phyloP scores from a whole-genome alignment of 495 filamentous ascomycete species.

The Penicillium cataractarum region DNA sequence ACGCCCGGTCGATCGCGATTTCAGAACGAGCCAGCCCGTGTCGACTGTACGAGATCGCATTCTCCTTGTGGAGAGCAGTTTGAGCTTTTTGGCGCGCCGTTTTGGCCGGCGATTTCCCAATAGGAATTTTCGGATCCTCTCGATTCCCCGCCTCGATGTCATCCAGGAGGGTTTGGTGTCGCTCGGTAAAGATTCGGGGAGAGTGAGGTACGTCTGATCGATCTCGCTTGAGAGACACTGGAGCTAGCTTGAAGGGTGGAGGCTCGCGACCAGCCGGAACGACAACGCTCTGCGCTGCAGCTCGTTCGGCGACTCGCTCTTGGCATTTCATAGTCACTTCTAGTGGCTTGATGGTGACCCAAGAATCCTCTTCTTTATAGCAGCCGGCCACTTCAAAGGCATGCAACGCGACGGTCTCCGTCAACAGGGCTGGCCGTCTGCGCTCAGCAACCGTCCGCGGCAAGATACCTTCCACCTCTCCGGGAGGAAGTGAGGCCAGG shows the following conservation, averaged over 20 bases:
- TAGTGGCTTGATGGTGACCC: conserved; percentile 32
- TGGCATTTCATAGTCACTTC: conserved; percentile 34
- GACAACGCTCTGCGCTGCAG: conserved; percentile 36
- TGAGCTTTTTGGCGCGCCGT: conserved; percentile 3
- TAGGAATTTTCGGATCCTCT: not conserved
- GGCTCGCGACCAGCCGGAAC: conserved; percentile 43
- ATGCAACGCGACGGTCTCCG: conserved; percentile 56
- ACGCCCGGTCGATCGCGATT: conserved; percentile 31
- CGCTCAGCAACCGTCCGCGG: conserved; percentile 58
- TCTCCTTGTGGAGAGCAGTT: conserved; percentile 37
- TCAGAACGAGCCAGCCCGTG: conserved; percentile 32
- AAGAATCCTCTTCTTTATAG: conserved; percentile 15
- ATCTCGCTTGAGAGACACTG: conserved; percentile 18
- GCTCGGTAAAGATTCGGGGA: conserved; percentile 20
- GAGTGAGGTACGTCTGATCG: conserved; percentile 22
- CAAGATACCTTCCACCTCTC: conserved; percentile 50
- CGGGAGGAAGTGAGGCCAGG: conserved; percentile 60
- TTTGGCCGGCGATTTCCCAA: conserved; percentile 1
- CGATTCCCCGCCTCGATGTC: conserved; percentile 8
- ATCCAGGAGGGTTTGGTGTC: conserved; percentile 26
- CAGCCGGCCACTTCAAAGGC: conserved; percentile 50
- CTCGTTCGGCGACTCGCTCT: conserved; percentile 39
- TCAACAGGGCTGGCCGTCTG: conserved; percentile 54
- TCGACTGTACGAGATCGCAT: conserved; percentile 29
- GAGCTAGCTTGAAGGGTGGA: conserved; percentile 28